Evolutionary conservation across 2,329 filamentous ascomycete genomes (phyloP).

Genomic region (Shiraia bambusicola): DNA sequence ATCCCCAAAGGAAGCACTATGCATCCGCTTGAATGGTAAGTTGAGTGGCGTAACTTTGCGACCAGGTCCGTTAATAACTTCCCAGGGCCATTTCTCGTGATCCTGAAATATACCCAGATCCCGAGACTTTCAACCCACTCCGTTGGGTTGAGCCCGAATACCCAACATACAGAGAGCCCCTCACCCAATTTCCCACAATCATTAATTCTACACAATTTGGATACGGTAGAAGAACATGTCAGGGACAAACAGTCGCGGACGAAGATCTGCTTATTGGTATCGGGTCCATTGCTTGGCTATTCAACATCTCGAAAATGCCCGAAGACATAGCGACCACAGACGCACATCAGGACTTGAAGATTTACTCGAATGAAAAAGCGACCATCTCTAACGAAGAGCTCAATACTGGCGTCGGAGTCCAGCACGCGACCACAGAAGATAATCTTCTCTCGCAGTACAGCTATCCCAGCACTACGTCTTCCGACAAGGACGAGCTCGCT

Average conservation of each 20-base stretch:
- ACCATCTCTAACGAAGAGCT: conserved; percentile 42
- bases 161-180: conserved; percentile 56
- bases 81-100: conserved; percentile 56
- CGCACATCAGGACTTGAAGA: conserved; percentile 12
- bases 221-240: conserved; percentile 54
- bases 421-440: conserved; percentile 25
- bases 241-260: conserved; percentile 47
- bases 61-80: conserved; percentile 10
- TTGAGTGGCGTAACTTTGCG: neutral
- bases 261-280: conserved; percentile 47
- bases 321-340: conserved; percentile 12
- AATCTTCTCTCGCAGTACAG: conserved; percentile 27
- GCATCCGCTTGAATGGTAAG: conserved; percentile 49
- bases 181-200: conserved; percentile 55
- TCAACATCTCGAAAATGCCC: conserved; percentile 39
- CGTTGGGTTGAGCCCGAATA: conserved; percentile 61
- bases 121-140: conserved; percentile 64
- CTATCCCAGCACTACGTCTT: conserved; percentile 26
- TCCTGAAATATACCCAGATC: conserved; percentile 58
- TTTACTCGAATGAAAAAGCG: conserved; percentile 37
- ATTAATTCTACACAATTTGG: conserved; percentile 58
- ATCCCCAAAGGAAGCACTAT: conserved; percentile 58
- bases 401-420: conserved; percentile 28
- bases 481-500: conserved; percentile 5
- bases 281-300: conserved; percentile 50